phyloP scores from a whole-genome alignment of 495 filamentous ascomycete genomes.

The Margaritispora aquatica region DNA sequence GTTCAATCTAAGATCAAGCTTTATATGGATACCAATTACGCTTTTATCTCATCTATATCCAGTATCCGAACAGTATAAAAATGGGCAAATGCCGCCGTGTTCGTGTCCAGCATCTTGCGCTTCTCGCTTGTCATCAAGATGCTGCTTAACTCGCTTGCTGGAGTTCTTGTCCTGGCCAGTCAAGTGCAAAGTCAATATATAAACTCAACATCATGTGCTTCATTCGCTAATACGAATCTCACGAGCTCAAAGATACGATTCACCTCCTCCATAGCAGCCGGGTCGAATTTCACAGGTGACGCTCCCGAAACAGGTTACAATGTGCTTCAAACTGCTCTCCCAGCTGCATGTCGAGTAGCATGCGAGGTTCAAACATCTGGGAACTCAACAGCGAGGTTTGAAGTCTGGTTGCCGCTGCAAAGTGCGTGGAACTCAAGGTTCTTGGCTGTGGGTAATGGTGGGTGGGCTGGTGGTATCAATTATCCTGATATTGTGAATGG shows the following conservation, averaged over 20 bases:
- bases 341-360: not conserved
- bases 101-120: not conserved
- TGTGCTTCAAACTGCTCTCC: not conserved
- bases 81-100: not conserved
- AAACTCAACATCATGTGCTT: not conserved
- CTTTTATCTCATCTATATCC: not conserved
- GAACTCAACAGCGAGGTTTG: not conserved
- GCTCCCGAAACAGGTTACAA: not conserved
- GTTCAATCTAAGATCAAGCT: not conserved
- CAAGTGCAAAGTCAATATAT: not conserved
- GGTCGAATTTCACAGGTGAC: not conserved
- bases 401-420: not conserved
- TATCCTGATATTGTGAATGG: constrained; percentile 43
- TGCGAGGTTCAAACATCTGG: not conserved
- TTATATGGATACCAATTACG: not conserved
- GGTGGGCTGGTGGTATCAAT: constrained; percentile 47
- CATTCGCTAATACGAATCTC: not conserved
- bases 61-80: not conserved
- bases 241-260: not conserved
- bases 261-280: not conserved
- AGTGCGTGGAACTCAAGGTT: constrained; percentile 42
- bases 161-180: not conserved
- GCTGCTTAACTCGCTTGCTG: not conserved
- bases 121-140: not conserved
- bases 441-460: constrained; percentile 43